Evolutionary conservation across 495 filamentous ascomycete species (phyloP).

Genomic region (Daldinia loculata): DNA sequence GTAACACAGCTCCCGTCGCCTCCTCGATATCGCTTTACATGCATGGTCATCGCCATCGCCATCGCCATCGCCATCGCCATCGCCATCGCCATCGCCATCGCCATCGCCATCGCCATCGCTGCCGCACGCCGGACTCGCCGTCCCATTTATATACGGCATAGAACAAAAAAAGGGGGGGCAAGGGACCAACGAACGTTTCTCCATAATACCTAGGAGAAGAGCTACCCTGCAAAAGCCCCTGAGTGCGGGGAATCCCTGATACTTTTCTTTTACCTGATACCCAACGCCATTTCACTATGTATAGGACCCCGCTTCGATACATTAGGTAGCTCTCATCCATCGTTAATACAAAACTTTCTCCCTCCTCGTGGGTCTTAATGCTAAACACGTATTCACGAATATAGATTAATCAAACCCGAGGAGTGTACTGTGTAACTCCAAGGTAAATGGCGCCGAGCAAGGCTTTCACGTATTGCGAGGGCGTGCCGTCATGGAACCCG

Average conservation of each 20-base stretch:
- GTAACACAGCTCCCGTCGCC: not conserved
- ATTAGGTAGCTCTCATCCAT: too few species aligned
- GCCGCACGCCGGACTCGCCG: not conserved
- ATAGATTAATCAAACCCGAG: not conserved
- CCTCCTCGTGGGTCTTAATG: too few species aligned
- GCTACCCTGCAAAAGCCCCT: constrained; percentile 32
- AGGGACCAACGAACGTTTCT: not conserved
- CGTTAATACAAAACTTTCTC: too few species aligned
- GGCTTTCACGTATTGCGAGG: constrained; percentile 42
- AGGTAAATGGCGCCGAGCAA: constrained; percentile 26
- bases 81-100: not conserved
- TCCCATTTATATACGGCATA: not conserved
- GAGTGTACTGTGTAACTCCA: not conserved
- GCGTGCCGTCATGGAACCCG: constrained; percentile 41
- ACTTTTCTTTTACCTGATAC: not conserved
- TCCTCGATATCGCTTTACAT: not conserved
- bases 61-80: constrained; percentile 1
- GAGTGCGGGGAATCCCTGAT: constrained; percentile 33
- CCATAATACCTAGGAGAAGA: not conserved
- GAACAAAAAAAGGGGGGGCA: not conserved
- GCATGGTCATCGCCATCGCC: not conserved
- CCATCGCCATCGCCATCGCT: not conserved
- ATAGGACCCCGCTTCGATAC: constrained; percentile 13
- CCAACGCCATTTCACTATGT: not conserved
- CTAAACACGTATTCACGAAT: too few species aligned